Percentiles rank a stretch among this genome's conserved stretches.
phyloP scores from a whole-genome alignment of 768 basidiomycete genomes.

The Trametes maxima region DNA sequence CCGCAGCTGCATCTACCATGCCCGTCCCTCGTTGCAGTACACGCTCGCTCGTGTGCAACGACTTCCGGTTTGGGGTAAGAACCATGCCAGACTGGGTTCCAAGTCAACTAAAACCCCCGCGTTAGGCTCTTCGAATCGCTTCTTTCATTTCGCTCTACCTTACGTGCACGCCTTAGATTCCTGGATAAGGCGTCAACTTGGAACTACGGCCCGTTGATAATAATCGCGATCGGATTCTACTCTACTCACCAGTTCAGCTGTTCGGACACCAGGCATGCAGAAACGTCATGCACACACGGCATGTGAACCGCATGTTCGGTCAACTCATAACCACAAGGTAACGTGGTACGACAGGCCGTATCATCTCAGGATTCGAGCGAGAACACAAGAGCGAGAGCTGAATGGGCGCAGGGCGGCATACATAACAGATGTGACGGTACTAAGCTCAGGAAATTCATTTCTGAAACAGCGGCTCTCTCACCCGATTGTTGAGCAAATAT shows the following conservation, averaged over 20 bases:
- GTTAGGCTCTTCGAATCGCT: background rate
- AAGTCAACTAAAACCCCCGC: background rate
- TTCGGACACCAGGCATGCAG: no score
- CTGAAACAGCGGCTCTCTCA: background rate
- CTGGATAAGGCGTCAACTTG: no score
- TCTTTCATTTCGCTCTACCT: background rate
- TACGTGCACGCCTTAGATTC: background rate
- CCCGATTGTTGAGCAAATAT: constrained; percentile 1
- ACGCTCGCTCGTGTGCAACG: constrained; percentile 2
- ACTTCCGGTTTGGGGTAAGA: background rate
- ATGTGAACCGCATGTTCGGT: no score
- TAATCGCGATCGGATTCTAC: no score
- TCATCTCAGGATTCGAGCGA: no score
- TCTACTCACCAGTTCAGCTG: no score
- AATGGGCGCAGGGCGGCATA: no score
- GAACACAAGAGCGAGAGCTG: no score
- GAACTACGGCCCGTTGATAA: no score
- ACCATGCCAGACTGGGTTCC: background rate
- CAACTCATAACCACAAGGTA: no score
- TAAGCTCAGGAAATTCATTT: background rate
- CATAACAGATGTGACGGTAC: background rate
- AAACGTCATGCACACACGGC: no score
- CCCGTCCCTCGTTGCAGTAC: constrained; percentile 3
- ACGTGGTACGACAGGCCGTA: no score
- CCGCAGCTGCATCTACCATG: constrained; percentile 11